A percentile compares a stretch with the other conserved stretches of the same genome.
phyloP scores from a whole-genome alignment of 805 yeast genomes.

The Saturnispora sekii region DNA sequence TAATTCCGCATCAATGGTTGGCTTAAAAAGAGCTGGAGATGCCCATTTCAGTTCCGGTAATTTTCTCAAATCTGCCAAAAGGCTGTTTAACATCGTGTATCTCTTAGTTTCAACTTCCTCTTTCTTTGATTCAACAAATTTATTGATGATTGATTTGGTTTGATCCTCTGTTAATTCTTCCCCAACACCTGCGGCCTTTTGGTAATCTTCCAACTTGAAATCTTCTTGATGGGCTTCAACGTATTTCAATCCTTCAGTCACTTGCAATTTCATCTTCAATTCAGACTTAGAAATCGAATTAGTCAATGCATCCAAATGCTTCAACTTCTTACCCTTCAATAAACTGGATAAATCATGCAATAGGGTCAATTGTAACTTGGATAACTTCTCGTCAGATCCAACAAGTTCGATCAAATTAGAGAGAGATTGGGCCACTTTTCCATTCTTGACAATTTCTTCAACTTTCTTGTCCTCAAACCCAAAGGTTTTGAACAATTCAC shows the following conservation, averaged over 20 bases:
- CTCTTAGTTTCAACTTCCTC: slow-evolving; percentile 59
- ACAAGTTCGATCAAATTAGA: slow-evolving; percentile 42
- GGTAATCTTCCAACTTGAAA: slow-evolving; percentile 42
- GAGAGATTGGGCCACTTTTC: slow-evolving; percentile 69
- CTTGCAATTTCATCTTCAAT: slow-evolving; percentile 60
- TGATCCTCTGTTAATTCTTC: slow-evolving; percentile 57
- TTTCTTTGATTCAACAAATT: slow-evolving; percentile 51
- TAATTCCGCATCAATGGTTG: slow-evolving; percentile 72
- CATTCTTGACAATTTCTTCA: slow-evolving; percentile 75
- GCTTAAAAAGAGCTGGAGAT: slow-evolving; percentile 76
- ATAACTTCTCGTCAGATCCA: slow-evolving; percentile 20
- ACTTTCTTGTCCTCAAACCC: slow-evolving; percentile 70
- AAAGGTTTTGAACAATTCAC: slow-evolving; percentile 31
- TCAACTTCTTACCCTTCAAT: slow-evolving; percentile 47
- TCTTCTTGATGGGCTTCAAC: slow-evolving; percentile 36
- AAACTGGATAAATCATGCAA: slow-evolving; percentile 72
- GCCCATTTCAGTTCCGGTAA: slow-evolving; percentile 86
- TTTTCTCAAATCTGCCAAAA: slow-evolving; percentile 68
- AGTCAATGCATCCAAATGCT: slow-evolving; percentile 43
- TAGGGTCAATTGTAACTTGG: slow-evolving; percentile 52
- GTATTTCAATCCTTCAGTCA: slow-evolving; percentile 73
- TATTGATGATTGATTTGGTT: slow-evolving; percentile 45
- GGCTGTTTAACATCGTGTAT: slow-evolving; percentile 67
- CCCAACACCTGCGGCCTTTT: slow-evolving; percentile 75
- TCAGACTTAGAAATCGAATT: slow-evolving; percentile 56